Evolutionary conservation across 371 early-diverging fungal species (phyloP), one percentile per base, ranked within the genome.

Genomic region (Blakeslea trispora): DNA sequence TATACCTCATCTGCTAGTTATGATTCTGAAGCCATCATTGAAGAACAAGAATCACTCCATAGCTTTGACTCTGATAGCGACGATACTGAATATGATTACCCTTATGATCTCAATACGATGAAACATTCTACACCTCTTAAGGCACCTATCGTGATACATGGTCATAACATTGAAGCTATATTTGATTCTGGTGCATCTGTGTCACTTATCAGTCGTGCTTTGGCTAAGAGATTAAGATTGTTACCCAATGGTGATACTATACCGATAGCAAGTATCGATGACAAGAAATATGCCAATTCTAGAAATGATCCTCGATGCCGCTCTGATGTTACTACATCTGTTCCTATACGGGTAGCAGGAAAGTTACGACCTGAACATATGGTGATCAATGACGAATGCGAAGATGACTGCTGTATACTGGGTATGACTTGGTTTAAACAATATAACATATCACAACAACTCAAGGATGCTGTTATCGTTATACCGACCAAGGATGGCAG

Each of bases 341-440:
- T 66, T 2, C 57, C 60, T 1, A n/a, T 66, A 1, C 28, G 40
- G 1, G 19, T 57, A n/a, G 57, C 45, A 15, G 57, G 57, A 1
- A 56, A 60, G 9, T 19, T 50, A 0, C 19, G 57, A 5, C 49
- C 57, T 0, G 61, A 60, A 31, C 61, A 60, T 23, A 50, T 66
- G 42, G n/a, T 45, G 11, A 39, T 66, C 24, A 13, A 35, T 39
- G 23, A 40, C 19, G n/a, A 35, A 24, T 31, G 32, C 2, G 50
- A 49, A 5, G 40, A 45, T 19, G 48, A 51, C n/a, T 4, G 37
- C 0, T 55, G 39, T 32, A 14, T 59, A 2, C 9, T 64, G 0
- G 64, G 64, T 0, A 55, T 59, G 45, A 53, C 64, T 5, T 64
- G 53, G 42, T 50, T 55, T 15, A 48, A 19, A 10, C 14, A 22